These are phyloP conservation scores for Phytophthora idaei DNA, from an alignment of 352 stramenopile species.

Conservation along the genomic window DNA sequence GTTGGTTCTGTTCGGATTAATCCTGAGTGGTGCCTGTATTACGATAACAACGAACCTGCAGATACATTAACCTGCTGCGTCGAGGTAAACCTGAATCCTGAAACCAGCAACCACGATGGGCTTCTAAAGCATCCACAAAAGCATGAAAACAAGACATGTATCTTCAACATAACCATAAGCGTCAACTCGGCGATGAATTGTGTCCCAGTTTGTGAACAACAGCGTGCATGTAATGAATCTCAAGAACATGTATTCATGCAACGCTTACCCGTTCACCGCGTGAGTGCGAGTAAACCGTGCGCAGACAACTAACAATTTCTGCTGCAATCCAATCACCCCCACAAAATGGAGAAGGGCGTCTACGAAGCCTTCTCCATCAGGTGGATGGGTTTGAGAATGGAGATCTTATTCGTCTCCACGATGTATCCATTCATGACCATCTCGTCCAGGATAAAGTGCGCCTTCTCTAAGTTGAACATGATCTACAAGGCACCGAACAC, in stretches of 20 bases:
- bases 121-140: too few species aligned
- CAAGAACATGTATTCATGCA: slow-evolving; percentile 18
- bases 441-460: slow-evolving; percentile 92
- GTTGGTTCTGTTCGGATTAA: too few species aligned
- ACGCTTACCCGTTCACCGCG: not conserved
- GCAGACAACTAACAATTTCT: slow-evolving; percentile 2
- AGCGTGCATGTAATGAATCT: not conserved
- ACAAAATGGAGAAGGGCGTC: not conserved
- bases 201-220: not conserved
- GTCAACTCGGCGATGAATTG: not conserved
- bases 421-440: slow-evolving; percentile 99
- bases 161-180: not conserved
- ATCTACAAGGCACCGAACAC: slow-evolving; percentile 48
- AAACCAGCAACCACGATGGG: too few species aligned
- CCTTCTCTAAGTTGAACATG: slow-evolving; percentile 94
- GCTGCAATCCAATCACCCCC: not conserved
- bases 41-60: not conserved
- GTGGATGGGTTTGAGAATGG: slow-evolving; percentile 98
- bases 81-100: too few species aligned
- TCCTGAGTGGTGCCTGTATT: not conserved
- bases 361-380: slow-evolving; percentile 97
- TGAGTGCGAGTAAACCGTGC: not conserved
- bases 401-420: slow-evolving; percentile 99
- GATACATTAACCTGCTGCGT: too few species aligned
- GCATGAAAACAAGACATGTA: not conserved